phyloP scores from a whole-genome alignment of 352 stramenopile genomes.

The Phytopythium helicoides region DNA sequence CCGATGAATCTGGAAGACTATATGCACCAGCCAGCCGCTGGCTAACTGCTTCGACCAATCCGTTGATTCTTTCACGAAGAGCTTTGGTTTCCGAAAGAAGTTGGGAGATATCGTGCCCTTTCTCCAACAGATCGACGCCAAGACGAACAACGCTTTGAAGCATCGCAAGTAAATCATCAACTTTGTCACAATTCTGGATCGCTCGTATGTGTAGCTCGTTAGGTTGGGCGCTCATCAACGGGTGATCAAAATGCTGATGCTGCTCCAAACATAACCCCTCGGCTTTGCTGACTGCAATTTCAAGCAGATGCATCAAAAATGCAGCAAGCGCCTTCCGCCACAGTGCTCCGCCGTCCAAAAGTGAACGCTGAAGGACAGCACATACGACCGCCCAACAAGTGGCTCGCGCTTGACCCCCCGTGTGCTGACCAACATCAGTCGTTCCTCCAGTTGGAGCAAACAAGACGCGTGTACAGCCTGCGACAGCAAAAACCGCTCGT shows the following conservation, averaged over 20 bases:
- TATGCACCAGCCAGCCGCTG: background rate
- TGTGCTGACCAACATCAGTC: slow-evolving; percentile 52
- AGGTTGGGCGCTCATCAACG: too few relatives aligned
- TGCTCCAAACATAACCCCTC: background rate
- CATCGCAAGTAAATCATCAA: slow-evolving; percentile 18
- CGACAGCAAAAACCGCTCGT: slow-evolving; percentile 9
- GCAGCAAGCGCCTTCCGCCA: slow-evolving; percentile 34
- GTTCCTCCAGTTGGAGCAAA: slow-evolving; percentile 24
- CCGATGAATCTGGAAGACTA: background rate
- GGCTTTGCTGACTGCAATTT: background rate
- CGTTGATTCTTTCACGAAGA: background rate
- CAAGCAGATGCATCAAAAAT: slow-evolving; percentile 19
- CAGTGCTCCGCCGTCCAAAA: slow-evolving; percentile 27
- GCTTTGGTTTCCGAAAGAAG: background rate
- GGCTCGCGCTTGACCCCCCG: slow-evolving; percentile 28
- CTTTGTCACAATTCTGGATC: background rate
- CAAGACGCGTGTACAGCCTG: too few relatives aligned
- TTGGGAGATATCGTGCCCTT: background rate
- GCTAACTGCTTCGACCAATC: background rate
- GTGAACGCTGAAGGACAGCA: slow-evolving; percentile 25
- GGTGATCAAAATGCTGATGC: background rate
- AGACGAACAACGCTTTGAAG: slow-evolving; percentile 9
- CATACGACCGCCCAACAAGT: slow-evolving; percentile 59
- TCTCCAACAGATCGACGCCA: background rate
- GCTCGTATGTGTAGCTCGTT: background rate